Base-by-base conservation (phyloP, 768 basidiomycete genomes). In the Dentipellis sp. region DNA sequence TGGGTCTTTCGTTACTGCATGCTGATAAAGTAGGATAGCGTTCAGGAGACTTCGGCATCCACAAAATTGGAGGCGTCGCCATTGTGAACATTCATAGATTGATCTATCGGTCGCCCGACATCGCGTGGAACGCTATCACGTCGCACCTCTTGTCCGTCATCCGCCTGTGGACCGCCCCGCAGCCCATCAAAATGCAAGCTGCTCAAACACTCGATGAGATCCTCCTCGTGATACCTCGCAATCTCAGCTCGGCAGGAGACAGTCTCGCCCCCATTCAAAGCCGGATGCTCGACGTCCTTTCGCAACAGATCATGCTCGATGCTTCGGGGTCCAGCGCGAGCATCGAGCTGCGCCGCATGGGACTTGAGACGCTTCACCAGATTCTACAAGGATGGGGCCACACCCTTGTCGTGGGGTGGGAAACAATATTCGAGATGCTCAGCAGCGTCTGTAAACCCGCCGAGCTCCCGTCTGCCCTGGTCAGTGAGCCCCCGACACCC, bases 41-140 rank as follows among this genome's bases (percentile, higher is more conserved):
- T n/a, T 79, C 88, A 0, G 91, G 90, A 0, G 95, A 99, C 60
- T 98, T 97, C 72, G 91, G 92, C n/a, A 85, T 97, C 56, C 81
- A 81, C 57, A 91, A 91, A 65, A 73, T 97, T 21, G 88, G 92
- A 9, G 79, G 81, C 1, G 85, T 95, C 10, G 78, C 86, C 0
- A 75, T 83, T 62, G 76, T 91, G 53, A 99, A 97, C 65, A 84
- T 97, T 22, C 83, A 90, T 65, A 84, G 95, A 3, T 75, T 99
- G 16, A 85, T 97, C 50, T 87, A 86, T 59, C 79, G 86, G n/a
- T 78, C 86, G 10, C 83, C 91, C 0, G 83, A 86, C 11, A 73
- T 94, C 10, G 93, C 91, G 2, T 97, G 94, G 94, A 75, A 86
- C 53, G 76, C 83, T 8, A 83, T 87, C 53, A 93, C 88, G 0